Conservation (phyloP, 768 basidiomycete genomes). For the Cyathus striatus region DNA sequence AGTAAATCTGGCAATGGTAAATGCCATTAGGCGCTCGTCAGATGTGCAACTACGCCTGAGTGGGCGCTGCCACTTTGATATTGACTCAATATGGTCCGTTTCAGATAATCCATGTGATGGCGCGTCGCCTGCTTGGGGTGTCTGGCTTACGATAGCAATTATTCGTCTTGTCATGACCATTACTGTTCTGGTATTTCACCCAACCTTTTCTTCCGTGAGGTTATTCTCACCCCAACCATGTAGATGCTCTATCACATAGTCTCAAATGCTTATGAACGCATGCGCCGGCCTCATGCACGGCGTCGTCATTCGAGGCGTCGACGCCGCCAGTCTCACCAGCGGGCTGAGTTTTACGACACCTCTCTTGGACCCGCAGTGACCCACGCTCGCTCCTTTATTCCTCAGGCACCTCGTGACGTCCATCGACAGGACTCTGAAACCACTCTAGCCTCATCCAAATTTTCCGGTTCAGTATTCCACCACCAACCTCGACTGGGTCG, state of each 20-base stretch:
- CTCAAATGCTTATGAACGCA: constrained; percentile 17
- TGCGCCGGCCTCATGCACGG: constrained; percentile 13
- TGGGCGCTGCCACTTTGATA: constrained; percentile 54
- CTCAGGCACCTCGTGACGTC: constrained; percentile 5
- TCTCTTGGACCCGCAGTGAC: constrained; percentile 1
- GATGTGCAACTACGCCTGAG: constrained; percentile 28
- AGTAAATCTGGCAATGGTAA: constrained; percentile 50
- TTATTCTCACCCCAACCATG: neutral
- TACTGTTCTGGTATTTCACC: constrained; percentile 47
- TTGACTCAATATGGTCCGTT: constrained; percentile 64
- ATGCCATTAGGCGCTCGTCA: constrained; percentile 42
- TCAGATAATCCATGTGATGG: constrained; percentile 17
- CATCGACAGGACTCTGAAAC: constrained; percentile 14
- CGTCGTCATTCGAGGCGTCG: constrained; percentile 8
- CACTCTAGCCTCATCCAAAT: constrained; percentile 12
- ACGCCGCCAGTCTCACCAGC: constrained; percentile 11
- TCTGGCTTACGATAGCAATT: constrained; percentile 51
- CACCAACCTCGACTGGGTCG: constrained; percentile 13
- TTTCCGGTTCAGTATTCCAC: constrained; percentile 7
- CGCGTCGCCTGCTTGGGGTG: constrained; percentile 36
- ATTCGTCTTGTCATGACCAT: constrained; percentile 51
- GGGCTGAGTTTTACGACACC: constrained; percentile 12
- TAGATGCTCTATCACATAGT: constrained; percentile 23
- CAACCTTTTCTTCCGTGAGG: too few relatives aligned
- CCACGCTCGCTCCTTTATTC: constrained; percentile 4